Conservation (phyloP, 305 asterid species). For the Fraxinus floribunda region DNA sequence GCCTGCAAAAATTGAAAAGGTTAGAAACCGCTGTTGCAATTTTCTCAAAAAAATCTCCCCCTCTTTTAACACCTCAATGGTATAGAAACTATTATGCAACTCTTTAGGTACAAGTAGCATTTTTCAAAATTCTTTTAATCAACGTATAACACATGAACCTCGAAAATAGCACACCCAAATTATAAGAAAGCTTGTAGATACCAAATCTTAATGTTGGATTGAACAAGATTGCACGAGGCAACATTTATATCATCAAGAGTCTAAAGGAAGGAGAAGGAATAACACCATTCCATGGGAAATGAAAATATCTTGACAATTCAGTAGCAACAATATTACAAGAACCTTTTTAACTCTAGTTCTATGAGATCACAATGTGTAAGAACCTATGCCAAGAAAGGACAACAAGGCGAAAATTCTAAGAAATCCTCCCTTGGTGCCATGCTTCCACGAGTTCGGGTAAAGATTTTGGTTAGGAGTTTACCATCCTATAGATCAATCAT, state of each 20-base stretch:
- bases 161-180: background rate
- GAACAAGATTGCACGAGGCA: background rate
- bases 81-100: too few relatives aligned
- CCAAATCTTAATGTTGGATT: background rate
- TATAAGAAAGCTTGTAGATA: background rate
- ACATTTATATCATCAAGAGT: background rate
- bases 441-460: slow-evolving; percentile 25
- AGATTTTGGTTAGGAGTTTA: slow-evolving; percentile 32
- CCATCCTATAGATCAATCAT: slow-evolving; percentile 27
- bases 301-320: slow-evolving; percentile 11
- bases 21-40: too few relatives aligned
- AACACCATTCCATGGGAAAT: slow-evolving; percentile 21
- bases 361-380: slow-evolving; percentile 38
- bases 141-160: background rate
- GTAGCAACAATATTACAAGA: background rate
- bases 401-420: slow-evolving; percentile 18
- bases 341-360: slow-evolving; percentile 25
- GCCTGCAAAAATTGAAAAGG: too few relatives aligned
- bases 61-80: too few relatives aligned
- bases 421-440: slow-evolving; percentile 31
- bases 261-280: background rate
- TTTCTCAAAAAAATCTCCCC: too few relatives aligned
- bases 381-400: slow-evolving; percentile 17
- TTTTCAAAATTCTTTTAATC: background rate
- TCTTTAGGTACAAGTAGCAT: too few relatives aligned